Evolutionary conservation across 2,329 filamentous ascomycete species (phyloP).

Genomic region (Claviceps cyperi): DNA sequence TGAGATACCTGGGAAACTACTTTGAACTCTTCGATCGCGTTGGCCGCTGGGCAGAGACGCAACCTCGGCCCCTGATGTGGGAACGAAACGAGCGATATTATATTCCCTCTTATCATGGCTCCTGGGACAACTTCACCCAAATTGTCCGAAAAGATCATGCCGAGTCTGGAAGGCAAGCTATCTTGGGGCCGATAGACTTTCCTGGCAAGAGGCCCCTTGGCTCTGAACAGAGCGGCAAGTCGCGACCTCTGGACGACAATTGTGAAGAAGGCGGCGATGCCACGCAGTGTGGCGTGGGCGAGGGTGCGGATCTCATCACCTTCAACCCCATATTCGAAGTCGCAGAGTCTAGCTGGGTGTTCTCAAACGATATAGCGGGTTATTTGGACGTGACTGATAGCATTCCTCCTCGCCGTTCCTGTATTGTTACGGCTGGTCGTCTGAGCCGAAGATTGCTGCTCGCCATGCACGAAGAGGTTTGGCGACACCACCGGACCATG

Average conservation of each 20-base stretch:
- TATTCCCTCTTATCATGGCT: conserved; percentile 53
- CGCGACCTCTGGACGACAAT: conserved; percentile 34
- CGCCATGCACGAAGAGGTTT: conserved; percentile 64
- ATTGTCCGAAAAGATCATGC: conserved; percentile 49
- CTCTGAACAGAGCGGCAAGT: conserved; percentile 36
- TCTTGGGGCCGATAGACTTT: conserved; percentile 55
- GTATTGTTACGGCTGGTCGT: conserved; percentile 58
- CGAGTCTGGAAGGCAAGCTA: conserved; percentile 32
- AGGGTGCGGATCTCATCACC: conserved; percentile 62
- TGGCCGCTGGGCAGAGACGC: conserved; percentile 48
- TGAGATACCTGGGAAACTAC: conserved; percentile 49
- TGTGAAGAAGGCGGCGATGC: conserved; percentile 39
- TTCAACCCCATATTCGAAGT: conserved; percentile 66
- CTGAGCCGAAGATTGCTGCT: conserved; percentile 50
- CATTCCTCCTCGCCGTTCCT: conserved; percentile 46
- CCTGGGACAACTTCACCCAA: conserved; percentile 56
- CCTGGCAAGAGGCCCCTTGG: conserved; percentile 31
- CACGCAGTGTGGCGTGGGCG: conserved; percentile 48
- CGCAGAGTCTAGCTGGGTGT: conserved; percentile 57
- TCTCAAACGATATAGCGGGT: conserved; percentile 54
- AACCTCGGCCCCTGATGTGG: conserved; percentile 61
- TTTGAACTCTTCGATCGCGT: conserved; percentile 62
- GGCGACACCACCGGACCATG: conserved; percentile 52
- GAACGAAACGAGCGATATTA: conserved; percentile 67
- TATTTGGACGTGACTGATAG: conserved; percentile 38